Evolutionary conservation across 768 basidiomycete species (phyloP).

Genomic region (Austroboletus eburneus): DNA sequence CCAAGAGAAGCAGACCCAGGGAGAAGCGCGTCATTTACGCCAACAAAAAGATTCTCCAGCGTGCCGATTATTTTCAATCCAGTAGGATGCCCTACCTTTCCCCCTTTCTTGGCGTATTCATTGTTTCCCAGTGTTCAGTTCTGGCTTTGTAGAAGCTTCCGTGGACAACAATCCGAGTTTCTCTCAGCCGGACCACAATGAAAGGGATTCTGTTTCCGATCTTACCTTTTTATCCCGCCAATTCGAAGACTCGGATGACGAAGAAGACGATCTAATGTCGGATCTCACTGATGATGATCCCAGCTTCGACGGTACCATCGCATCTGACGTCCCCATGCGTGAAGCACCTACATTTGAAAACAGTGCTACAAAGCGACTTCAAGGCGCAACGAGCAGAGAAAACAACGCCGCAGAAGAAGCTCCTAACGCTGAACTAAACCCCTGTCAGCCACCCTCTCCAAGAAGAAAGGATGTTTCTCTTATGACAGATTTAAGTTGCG

Average conservation of each 20-base stretch:
- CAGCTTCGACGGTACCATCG: slow-evolving; percentile 26
- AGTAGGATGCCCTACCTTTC: slow-evolving; percentile 40
- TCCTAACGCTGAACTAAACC: slow-evolving; percentile 31
- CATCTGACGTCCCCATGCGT: slow-evolving; percentile 13
- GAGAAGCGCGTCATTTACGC: slow-evolving; percentile 57
- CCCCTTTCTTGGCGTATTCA: background rate
- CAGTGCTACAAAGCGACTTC: background rate
- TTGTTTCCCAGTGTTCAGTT: slow-evolving; percentile 58
- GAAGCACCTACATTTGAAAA: slow-evolving; percentile 8
- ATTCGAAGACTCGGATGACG: slow-evolving; percentile 50
- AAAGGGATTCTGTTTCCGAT: slow-evolving; percentile 50
- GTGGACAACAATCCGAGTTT: slow-evolving; percentile 27
- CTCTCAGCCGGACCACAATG: slow-evolving; percentile 24
- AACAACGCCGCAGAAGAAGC: slow-evolving; percentile 3
- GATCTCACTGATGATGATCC: slow-evolving; percentile 33
- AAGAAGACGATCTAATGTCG: slow-evolving; percentile 43
- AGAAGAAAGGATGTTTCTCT: slow-evolving; percentile 23
- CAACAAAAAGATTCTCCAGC: slow-evolving; percentile 56
- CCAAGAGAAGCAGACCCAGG: slow-evolving; percentile 37
- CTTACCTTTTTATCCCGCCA: slow-evolving; percentile 34
- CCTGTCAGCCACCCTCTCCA: slow-evolving; percentile 40
- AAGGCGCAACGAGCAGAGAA: slow-evolving; percentile 1
- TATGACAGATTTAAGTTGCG: slow-evolving; percentile 9
- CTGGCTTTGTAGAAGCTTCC: slow-evolving; percentile 63
- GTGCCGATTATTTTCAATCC: slow-evolving; percentile 75